phyloP scores from a whole-genome alignment of 495 filamentous ascomycete species.

The Lentithecium fluviatile region DNA sequence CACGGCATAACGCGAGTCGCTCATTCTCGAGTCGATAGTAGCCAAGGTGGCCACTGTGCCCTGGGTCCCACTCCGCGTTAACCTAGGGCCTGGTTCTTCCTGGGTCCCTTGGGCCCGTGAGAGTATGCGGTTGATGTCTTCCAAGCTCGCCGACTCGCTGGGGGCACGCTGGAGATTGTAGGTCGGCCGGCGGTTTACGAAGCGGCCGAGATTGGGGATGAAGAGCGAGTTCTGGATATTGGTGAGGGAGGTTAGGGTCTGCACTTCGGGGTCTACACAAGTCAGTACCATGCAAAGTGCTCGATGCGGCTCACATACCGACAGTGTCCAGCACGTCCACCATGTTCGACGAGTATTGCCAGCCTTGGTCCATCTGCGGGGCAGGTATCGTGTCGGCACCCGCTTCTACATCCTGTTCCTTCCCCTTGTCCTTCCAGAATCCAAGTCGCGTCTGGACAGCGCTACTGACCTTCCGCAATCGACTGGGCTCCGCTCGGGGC shows the following conservation, averaged over 20 bases:
- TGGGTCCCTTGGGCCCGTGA: constrained; percentile 6
- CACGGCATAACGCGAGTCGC: constrained; percentile 54
- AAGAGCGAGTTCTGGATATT: constrained; percentile 81
- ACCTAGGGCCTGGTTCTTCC: constrained; percentile 17
- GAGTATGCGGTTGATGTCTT: constrained; percentile 23
- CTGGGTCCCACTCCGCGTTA: constrained; percentile 22
- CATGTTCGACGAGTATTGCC: constrained; percentile 47
- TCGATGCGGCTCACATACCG: neutral
- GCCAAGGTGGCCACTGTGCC: constrained; percentile 34
- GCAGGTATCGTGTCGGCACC: neutral
- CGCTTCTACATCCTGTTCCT: neutral
- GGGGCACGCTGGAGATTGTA: constrained; percentile 62
- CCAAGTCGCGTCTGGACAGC: constrained; percentile 15
- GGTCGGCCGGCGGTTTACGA: constrained; percentile 67
- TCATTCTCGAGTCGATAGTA: constrained; percentile 50
- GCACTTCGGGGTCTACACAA: constrained; percentile 66
- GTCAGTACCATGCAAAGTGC: neutral
- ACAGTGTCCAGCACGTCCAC: constrained; percentile 66
- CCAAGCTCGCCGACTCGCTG: constrained; percentile 22
- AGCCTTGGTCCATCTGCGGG: neutral
- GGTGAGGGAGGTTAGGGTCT: constrained; percentile 69
- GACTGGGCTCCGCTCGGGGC: constrained; percentile 5
- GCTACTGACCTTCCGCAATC: constrained; percentile 18
- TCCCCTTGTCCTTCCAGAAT: constrained; percentile 2
- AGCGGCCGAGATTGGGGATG: constrained; percentile 58